A percentile compares a stretch with the other conserved stretches of the same genome.
These are phyloP conservation scores for Amanita rubescens DNA, from an alignment of 768 basidiomycete species.

Conservation along the genomic window DNA sequence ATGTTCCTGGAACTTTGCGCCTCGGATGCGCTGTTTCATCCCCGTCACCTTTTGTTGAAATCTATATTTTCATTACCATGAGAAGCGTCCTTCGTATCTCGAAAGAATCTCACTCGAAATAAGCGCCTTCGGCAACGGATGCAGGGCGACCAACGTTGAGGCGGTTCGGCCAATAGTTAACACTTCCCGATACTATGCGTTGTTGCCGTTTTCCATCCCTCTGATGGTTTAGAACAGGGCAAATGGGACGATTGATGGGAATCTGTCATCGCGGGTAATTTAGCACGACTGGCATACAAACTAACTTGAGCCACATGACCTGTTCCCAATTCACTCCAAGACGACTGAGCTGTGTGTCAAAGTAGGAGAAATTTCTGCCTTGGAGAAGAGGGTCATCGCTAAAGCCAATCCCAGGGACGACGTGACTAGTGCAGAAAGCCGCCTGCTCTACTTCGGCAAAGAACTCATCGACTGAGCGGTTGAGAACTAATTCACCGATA, in stretches of 20 bases:
- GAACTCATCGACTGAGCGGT: constrained; percentile 62
- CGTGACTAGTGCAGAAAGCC: constrained; percentile 76
- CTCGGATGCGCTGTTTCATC: constrained; percentile 54
- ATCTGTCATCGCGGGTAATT: constrained; percentile 29
- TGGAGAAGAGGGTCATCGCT: constrained; percentile 78
- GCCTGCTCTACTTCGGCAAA: constrained; percentile 87
- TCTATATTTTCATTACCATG: constrained; percentile 27
- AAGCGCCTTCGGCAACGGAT: constrained; percentile 45
- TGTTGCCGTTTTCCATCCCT: constrained; percentile 55
- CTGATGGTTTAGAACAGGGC: constrained; percentile 65
- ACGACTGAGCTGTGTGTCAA: constrained; percentile 78
- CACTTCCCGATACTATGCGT: constrained; percentile 45
- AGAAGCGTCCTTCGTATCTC: not conserved
- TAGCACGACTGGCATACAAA: not conserved
- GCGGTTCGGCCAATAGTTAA: constrained; percentile 87
- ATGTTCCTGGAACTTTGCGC: constrained; percentile 74
- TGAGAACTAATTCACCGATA: constrained; percentile 68
- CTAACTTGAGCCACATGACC: constrained; percentile 23
- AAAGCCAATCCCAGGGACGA: constrained; percentile 64
- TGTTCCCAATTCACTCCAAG: constrained; percentile 77
- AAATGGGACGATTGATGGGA: constrained; percentile 77
- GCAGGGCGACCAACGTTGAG: constrained; percentile 41
- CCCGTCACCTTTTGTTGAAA: constrained; percentile 43
- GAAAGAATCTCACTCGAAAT: constrained; percentile 36
- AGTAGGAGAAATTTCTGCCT: constrained; percentile 81